Percentiles rank a stretch among this genome's conserved stretches.
Conservation (phyloP, 129 eudicot species). For the Arctium minus region DNA sequence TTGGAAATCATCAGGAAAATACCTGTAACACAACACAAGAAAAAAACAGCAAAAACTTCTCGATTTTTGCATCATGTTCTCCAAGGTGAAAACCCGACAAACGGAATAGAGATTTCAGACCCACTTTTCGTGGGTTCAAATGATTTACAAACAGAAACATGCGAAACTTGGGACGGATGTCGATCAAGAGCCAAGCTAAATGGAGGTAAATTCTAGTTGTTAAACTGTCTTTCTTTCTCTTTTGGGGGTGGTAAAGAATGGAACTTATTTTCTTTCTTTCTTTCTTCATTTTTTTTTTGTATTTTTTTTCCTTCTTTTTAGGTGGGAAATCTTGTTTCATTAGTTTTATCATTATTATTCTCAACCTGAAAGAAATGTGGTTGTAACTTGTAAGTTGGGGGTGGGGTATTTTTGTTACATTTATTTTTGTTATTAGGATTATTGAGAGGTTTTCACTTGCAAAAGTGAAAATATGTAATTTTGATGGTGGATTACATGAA, state of each 20-base stretch:
- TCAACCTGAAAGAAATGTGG: slow-evolving; percentile 23
- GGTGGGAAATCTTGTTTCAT: slow-evolving; percentile 40
- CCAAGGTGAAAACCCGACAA: neutral
- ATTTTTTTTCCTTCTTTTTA: slow-evolving; percentile 30
- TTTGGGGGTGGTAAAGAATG: slow-evolving; percentile 35
- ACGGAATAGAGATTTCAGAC: neutral
- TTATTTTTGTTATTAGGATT: slow-evolving; percentile 2
- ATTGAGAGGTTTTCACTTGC: slow-evolving; percentile 18
- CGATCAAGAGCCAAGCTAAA: slow-evolving; percentile 11
- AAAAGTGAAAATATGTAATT: slow-evolving; percentile 41
- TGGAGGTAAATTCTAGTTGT: slow-evolving; percentile 17
- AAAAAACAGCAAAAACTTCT: neutral
- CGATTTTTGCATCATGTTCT: slow-evolving; percentile 2
- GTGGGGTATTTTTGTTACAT: slow-evolving; percentile 3
- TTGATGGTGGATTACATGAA: slow-evolving; percentile 30
- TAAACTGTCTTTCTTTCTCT: slow-evolving; percentile 10
- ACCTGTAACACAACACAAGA: slow-evolving; percentile 36
- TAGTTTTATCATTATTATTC: slow-evolving; percentile 26
- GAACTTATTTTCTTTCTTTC: neutral
- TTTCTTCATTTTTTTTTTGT: slow-evolving; percentile 1
- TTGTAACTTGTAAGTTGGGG: slow-evolving; percentile 25
- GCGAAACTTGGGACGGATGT: neutral
- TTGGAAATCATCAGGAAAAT: slow-evolving; percentile 91
- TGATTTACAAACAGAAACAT: neutral
- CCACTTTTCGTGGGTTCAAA: slow-evolving; percentile 6